Base-by-base conservation (phyloP, 2,329 filamentous ascomycete species). In the Alternaria triticimaculans region DNA sequence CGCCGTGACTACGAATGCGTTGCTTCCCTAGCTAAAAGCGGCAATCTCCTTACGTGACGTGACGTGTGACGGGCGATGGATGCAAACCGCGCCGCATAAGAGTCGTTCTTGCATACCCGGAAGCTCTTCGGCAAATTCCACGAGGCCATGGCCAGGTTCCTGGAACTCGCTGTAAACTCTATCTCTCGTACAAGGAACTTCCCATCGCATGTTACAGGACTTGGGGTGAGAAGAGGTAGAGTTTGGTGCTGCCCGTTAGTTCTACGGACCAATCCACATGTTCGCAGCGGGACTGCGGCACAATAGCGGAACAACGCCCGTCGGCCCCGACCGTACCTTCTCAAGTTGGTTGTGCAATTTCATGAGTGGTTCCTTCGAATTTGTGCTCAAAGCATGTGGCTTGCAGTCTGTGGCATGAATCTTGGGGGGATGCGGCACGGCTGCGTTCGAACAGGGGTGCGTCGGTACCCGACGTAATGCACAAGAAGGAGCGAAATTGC, bases 331-430 rank as follows among this genome's bases (percentile, higher is more conserved):
- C 30, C 49, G 30, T 53, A 37, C 30, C 30, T 14, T 23, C 18
- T 23, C 15, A 21, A 53, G 28, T 37, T 37, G 20, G 30, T 18
- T 41, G 8, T 53, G 49, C 30, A 53, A 53, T 53, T 23, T 53
- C 20, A 37, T 14, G 20, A 21, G 20, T 41, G 14, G 28, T 11
- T 30, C 30, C 20, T 41, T 25, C 20, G 25, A 28, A 10, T 44
- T 33, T 55, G 53, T 44, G 30, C 37, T 28, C 53, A 44, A 44
- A 14, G 25, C 5, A 12, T 41, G 53, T 41, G 51, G 51, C 51
- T 55, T 55, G 51, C 51, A 55, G 51, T 7, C n/a, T 43, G 51
- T 55, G 49, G 51, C 51, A 15, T 55, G 51, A 43, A 33, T 41
- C 51, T 43, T 14, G 53, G 37, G 20, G n/a, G 37, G 37, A 55